Percentiles rank a stretch among this genome's conserved stretches.
Evolutionary conservation across 371 early-diverging fungal species (phyloP).

Genomic region (Nematocida major): DNA sequence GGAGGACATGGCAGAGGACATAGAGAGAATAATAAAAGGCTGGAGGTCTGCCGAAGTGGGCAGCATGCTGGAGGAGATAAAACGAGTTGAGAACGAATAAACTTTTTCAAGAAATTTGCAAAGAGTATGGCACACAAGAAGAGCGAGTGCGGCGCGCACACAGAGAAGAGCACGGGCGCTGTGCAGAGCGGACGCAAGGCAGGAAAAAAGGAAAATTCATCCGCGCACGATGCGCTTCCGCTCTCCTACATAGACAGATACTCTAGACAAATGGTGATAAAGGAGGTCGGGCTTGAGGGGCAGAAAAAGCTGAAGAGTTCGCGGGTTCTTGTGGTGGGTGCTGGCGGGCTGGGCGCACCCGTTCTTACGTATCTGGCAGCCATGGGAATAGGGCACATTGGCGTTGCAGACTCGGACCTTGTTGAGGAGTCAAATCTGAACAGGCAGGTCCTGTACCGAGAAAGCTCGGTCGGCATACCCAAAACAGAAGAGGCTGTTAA

Average conservation of each 20-base stretch:
- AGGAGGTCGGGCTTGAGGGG: conserved; percentile 73
- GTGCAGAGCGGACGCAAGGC: background rate
- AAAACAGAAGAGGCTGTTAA: conserved; percentile 75
- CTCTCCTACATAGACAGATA: conserved; percentile 74
- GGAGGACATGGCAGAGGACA: conserved; percentile 32
- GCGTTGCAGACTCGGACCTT: conserved; percentile 84
- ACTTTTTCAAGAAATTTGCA: conserved; percentile 25
- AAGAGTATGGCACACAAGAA: conserved; percentile 5
- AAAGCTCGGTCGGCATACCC: conserved; percentile 68
- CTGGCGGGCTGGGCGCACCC: conserved; percentile 90
- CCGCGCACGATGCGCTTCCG: conserved; percentile 33
- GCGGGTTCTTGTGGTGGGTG: conserved; percentile 80
- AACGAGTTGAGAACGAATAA: conserved; percentile 2
- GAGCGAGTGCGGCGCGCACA: background rate
- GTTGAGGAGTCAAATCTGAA: conserved; percentile 89
- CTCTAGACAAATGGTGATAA: conserved; percentile 81
- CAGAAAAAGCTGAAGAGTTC: conserved; percentile 73
- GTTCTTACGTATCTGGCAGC: conserved; percentile 79
- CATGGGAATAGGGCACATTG: conserved; percentile 79
- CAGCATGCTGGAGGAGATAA: conserved; percentile 1
- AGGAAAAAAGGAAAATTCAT: background rate
- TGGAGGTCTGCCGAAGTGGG: conserved; percentile 1
- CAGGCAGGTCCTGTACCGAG: conserved; percentile 83
- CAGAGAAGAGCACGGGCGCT: background rate
- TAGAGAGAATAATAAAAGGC: background rate